A percentile compares a stretch with the other conserved stretches of the same genome.
phyloP scores from a whole-genome alignment of 345 rosid species.

The Linum trigynum region DNA sequence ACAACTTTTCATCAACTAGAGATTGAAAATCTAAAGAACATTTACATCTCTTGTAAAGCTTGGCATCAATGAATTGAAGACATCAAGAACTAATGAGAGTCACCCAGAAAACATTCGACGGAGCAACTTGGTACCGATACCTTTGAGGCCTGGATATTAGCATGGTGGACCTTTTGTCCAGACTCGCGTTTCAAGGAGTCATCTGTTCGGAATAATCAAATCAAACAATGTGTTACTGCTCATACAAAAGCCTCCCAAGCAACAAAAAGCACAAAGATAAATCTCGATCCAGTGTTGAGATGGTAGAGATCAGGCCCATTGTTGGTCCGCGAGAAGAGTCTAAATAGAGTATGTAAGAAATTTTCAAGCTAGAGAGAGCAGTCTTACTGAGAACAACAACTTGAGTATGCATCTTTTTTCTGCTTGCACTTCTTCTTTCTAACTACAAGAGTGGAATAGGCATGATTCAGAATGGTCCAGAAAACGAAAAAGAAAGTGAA shows the following conservation, averaged over 20 bases:
- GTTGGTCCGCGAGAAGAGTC: not conserved
- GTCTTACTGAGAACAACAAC: conserved; percentile 82
- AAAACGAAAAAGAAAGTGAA: too few relatives aligned
- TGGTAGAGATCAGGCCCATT: not conserved
- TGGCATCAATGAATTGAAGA: not conserved
- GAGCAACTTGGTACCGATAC: conserved; percentile 14
- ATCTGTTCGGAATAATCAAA: conserved; percentile 35
- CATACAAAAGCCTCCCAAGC: not conserved
- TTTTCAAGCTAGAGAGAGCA: not conserved
- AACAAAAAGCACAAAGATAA: not conserved
- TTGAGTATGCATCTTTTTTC: conserved; percentile 52
- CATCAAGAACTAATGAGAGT: not conserved
- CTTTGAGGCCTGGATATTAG: conserved; percentile 86
- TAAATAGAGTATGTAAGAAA: not conserved
- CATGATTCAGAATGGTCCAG: too few relatives aligned
- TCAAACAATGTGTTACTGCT: not conserved
- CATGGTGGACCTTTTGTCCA: conserved; percentile 84
- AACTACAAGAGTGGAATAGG: too few relatives aligned
- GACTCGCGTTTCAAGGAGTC: conserved; percentile 94
- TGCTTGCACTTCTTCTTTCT: not conserved
- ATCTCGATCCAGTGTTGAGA: not conserved
- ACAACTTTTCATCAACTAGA: not conserved
- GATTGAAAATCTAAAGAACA: not conserved
- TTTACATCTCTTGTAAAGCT: not conserved
- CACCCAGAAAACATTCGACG: not conserved